Evolutionary conservation across 2,329 filamentous ascomycete genomes (phyloP).

Genomic region (Aspergillus luchuensis): DNA sequence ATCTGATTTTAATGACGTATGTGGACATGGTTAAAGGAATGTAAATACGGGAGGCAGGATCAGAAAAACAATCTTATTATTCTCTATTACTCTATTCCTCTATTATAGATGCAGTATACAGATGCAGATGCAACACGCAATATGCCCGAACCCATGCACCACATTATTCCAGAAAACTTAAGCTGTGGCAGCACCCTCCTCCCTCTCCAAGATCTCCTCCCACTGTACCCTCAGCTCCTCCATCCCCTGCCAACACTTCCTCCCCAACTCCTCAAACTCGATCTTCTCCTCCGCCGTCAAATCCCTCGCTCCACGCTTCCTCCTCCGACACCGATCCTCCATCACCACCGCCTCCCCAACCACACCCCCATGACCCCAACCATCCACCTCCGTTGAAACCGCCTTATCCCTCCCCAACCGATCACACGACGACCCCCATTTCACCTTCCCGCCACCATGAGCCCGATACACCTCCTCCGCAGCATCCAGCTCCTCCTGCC

Average conservation of each 20-base stretch:
- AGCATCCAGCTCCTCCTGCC: slow-evolving; percentile 49
- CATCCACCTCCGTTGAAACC: slow-evolving; percentile 78
- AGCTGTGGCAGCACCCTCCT: slow-evolving; percentile 2
- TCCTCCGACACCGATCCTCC: slow-evolving; percentile 54
- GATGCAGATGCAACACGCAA: background rate
- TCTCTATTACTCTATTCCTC: background rate
- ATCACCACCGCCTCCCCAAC: slow-evolving; percentile 55
- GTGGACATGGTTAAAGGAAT: slow-evolving; percentile 34
- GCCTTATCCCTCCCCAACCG: slow-evolving; percentile 61
- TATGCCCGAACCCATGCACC: background rate
- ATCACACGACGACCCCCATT: slow-evolving; percentile 82
- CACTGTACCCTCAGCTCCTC: slow-evolving; percentile 44
- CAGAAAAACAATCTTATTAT: slow-evolving; percentile 4
- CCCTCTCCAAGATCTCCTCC: slow-evolving; percentile 42
- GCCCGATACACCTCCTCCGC: slow-evolving; percentile 54
- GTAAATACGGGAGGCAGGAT: slow-evolving; percentile 37
- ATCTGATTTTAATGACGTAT: slow-evolving; percentile 40
- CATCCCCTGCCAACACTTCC: slow-evolving; percentile 46
- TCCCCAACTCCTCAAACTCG: slow-evolving; percentile 44
- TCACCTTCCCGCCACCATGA: slow-evolving; percentile 62
- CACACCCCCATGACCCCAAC: slow-evolving; percentile 71
- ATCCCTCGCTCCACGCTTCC: slow-evolving; percentile 61
- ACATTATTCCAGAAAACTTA: too few relatives aligned
- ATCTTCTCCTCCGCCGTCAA: slow-evolving; percentile 52
- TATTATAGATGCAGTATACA: background rate